Evolutionary conservation across 768 basidiomycete species (phyloP).

Genomic region (Mycena vulgaris): DNA sequence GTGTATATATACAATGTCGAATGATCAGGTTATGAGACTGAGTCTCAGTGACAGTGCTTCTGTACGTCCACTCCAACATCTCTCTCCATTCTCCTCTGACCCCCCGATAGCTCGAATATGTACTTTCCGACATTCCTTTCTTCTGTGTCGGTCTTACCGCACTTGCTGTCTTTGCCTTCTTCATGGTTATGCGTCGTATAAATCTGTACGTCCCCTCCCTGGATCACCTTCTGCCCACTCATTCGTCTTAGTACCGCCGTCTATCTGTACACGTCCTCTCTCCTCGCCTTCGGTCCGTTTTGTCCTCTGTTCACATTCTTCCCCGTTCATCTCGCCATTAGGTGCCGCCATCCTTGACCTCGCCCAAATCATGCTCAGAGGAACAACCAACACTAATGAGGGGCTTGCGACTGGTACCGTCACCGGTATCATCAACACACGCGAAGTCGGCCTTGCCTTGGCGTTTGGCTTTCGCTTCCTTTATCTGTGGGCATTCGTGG

Average conservation of each 20-base stretch:
- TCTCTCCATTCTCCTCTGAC: neutral
- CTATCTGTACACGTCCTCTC: constrained; percentile 70
- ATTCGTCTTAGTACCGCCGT: constrained; percentile 55
- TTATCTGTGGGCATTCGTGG: constrained; percentile 79
- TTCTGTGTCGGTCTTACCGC: constrained; percentile 77
- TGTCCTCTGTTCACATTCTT: neutral
- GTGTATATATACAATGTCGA: constrained; percentile 31
- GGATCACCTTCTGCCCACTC: constrained; percentile 24
- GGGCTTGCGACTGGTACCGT: constrained; percentile 47
- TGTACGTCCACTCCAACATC: constrained; percentile 4
- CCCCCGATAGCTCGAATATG: constrained; percentile 62
- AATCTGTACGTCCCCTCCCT: constrained; percentile 59
- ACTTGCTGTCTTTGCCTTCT: constrained; percentile 72
- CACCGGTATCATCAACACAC: constrained; percentile 60
- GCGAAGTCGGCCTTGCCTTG: constrained; percentile 73
- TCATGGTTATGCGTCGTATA: constrained; percentile 67
- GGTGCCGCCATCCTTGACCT: constrained; percentile 76
- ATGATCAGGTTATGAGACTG: constrained; percentile 14
- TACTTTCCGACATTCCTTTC: constrained; percentile 78
- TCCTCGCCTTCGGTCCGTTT: constrained; percentile 65
- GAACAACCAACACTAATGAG: constrained; percentile 43
- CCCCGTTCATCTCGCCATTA: neutral
- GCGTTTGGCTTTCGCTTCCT: constrained; percentile 73
- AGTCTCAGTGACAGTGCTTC: constrained; percentile 33
- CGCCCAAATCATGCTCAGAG: constrained; percentile 63